Percentiles rank a stretch among this genome's conserved stretches.
phyloP scores from a whole-genome alignment of 1,284 basidiomycete genomes.

The Phylloporus sp. region DNA sequence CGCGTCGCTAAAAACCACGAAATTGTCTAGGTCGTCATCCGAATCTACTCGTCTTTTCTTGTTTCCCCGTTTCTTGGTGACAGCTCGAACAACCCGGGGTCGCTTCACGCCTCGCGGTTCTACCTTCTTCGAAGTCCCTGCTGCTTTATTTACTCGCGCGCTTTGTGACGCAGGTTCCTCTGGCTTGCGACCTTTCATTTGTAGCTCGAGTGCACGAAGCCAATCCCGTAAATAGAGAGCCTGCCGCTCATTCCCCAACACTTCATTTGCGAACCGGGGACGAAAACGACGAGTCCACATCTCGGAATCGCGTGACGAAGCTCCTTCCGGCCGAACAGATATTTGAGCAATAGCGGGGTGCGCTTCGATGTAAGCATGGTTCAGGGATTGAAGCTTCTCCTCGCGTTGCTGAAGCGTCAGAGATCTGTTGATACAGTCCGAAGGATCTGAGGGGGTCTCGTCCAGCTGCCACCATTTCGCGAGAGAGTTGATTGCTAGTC shows the following conservation, averaged over 20 bases:
- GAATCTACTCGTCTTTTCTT: slow-evolving; percentile 54
- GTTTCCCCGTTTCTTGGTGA: slow-evolving; percentile 46
- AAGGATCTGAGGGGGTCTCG: not conserved
- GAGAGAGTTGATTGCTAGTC: slow-evolving; percentile 25
- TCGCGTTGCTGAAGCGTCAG: slow-evolving; percentile 25
- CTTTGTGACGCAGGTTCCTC: slow-evolving; percentile 11
- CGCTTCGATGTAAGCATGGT: slow-evolving; percentile 19
- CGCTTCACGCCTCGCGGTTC: slow-evolving; percentile 50
- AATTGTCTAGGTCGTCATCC: slow-evolving; percentile 55
- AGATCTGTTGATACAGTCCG: slow-evolving; percentile 3
- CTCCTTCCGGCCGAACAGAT: slow-evolving; percentile 29
- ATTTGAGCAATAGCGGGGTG: slow-evolving; percentile 63
- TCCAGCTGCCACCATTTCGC: slow-evolving; percentile 7
- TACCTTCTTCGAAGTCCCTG: slow-evolving; percentile 30
- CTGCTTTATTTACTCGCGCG: slow-evolving; percentile 21
- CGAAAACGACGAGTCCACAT: slow-evolving; percentile 82
- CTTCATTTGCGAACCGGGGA: slow-evolving; percentile 72
- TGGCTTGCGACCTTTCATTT: slow-evolving; percentile 41
- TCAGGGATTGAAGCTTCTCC: slow-evolving; percentile 18
- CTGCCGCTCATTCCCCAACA: slow-evolving; percentile 81
- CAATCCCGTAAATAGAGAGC: slow-evolving; percentile 83
- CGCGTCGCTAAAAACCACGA: slow-evolving; percentile 52
- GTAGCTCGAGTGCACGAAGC: slow-evolving; percentile 73
- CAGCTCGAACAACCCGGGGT: slow-evolving; percentile 53
- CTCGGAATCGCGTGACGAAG: slow-evolving; percentile 35